These are phyloP conservation scores for Pleurotus sapidus DNA, from an alignment of 768 basidiomycete species.

Conservation along the genomic window DNA sequence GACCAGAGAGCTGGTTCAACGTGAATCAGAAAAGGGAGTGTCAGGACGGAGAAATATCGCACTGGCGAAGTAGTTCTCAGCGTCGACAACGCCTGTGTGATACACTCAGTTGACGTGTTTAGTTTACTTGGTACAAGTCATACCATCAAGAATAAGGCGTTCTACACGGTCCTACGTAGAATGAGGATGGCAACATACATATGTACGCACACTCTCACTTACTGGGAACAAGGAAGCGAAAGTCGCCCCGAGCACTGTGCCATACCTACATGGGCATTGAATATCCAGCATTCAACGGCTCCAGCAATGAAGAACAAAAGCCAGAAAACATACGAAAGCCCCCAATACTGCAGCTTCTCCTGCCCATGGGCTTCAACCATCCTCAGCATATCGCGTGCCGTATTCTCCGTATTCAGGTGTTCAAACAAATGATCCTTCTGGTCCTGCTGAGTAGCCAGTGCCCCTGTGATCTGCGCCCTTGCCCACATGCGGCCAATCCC, in stretches of 20 bases:
- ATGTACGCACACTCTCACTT: not conserved
- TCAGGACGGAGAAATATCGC: not conserved
- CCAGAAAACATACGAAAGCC: not conserved
- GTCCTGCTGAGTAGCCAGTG: slow-evolving; percentile 27
- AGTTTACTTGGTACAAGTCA: not conserved
- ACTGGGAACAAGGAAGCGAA: slow-evolving; percentile 34
- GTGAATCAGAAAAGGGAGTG: not conserved
- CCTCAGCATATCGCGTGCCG: no score
- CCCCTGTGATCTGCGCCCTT: slow-evolving; percentile 23
- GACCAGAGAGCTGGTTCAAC: slow-evolving; percentile 5
- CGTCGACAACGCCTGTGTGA: slow-evolving; percentile 17
- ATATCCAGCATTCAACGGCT: not conserved
- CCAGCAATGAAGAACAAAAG: not conserved
- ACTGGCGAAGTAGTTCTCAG: slow-evolving; percentile 22
- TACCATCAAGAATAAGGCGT: slow-evolving; percentile 29
- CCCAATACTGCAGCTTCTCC: no score
- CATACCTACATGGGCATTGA: slow-evolving; percentile 15
- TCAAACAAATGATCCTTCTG: slow-evolving; percentile 22
- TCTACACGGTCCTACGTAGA: slow-evolving; percentile 26
- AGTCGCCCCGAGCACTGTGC: slow-evolving; percentile 22
- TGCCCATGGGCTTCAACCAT: no score
- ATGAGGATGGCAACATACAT: slow-evolving; percentile 10
- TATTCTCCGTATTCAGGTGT: slow-evolving; percentile 32
- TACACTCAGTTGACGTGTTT: not conserved
- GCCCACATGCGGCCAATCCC: slow-evolving; percentile 28